Percentiles rank a stretch among this genome's conserved stretches.
Evolutionary conservation across 2,329 filamentous ascomycete species (phyloP).

Genomic region (Sclerotinia spermophila): DNA sequence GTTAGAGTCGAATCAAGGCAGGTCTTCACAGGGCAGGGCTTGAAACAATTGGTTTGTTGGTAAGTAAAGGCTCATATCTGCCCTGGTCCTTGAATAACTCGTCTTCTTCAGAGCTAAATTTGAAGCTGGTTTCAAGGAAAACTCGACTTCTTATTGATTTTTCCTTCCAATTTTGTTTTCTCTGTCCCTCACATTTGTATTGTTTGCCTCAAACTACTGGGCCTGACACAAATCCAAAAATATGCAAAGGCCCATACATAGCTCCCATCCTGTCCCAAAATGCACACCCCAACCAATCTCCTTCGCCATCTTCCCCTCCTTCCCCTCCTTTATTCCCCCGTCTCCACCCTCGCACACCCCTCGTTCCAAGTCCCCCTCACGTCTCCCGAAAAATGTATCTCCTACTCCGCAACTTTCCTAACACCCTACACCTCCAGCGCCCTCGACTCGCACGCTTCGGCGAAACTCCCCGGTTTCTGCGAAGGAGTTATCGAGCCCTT

Average conservation of each 20-base stretch:
- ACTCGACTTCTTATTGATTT: not conserved
- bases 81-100: not conserved
- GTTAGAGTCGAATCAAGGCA: not conserved
- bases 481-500: not conserved
- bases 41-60: not conserved
- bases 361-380: not conserved
- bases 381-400: not conserved
- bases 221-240: not conserved
- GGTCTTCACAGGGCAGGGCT: not conserved
- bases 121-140: not conserved
- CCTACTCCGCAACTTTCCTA: constrained; percentile 1
- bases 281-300: not conserved
- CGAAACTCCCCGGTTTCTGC: not conserved
- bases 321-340: not conserved
- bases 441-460: not conserved
- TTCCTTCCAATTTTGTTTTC: no score
- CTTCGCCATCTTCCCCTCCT: not conserved
- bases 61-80: not conserved
- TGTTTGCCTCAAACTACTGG: not conserved
- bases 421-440: not conserved
- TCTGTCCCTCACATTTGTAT: not conserved
- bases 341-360: not conserved
- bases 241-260: not conserved
- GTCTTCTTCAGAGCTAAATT: not conserved
- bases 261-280: not conserved